Base-by-base conservation (phyloP, 768 basidiomycete species). In the Coprinellus micaceus region DNA sequence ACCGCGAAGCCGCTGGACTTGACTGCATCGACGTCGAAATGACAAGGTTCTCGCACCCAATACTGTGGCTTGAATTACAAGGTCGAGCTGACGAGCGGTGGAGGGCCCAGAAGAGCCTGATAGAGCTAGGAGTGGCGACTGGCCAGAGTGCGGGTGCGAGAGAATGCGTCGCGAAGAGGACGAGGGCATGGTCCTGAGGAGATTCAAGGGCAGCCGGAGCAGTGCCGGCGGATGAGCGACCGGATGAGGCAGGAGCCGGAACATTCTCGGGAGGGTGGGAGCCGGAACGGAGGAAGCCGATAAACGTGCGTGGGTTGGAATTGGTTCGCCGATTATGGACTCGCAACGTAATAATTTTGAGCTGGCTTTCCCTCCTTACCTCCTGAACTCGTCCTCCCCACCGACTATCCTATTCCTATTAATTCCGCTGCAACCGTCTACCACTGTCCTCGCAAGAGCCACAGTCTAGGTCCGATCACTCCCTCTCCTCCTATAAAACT, bases 231-330 rank as follows among this genome's bases (percentile, higher is more conserved):
- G 21, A 36, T 43, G 40, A n/a, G 36, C n/a, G 24, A 58, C 45
- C 52, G 47, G 37, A 55, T 61, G 26, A 48, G 57, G 45, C 21
- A 50, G 54, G 57, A 47, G 44, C 46, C 54, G 57, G 39, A 15
- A 21, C 19, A 21, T 17, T 43, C 7, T 43, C 40, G 40, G 40
- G 6, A 17, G 15, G 40, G 10, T 52, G 47, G 49, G 39, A 51
- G 61, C 49, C 12, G 58, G 48, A 52, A 59, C 67, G 61, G 61
- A 26, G 58, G 50, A 50, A 64, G 71, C 77, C 77, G 78, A 80
- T 63, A 74, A 81, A 82, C 81, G 81, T 82, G 79, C 79, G 81
- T 76, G 72, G 61, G 62, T 65, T 69, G 63, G n/a, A 64, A 63
- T 13, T 64, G 65, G 61, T 62, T 62, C 65, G 52, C 59, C 57